Percentiles rank a stretch among this genome's conserved stretches.
These are phyloP conservation scores for Penicillium sp. DNA, from an alignment of 2,329 filamentous ascomycete species.

Conservation along the genomic window DNA sequence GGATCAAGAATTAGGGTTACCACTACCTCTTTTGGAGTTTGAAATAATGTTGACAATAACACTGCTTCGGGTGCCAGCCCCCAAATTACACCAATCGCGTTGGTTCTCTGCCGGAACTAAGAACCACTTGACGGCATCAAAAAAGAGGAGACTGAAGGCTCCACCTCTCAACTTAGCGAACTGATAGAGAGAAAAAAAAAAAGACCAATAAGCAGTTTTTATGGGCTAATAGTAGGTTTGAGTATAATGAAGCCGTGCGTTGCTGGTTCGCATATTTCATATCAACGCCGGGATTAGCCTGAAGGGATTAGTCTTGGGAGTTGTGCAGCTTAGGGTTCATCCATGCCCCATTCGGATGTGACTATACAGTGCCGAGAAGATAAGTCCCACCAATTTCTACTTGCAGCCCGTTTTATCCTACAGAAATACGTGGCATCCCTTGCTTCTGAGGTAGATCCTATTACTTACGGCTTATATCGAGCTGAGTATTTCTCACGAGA, in stretches of 20 bases:
- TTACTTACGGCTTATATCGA: neutral
- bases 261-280: neutral
- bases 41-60: neutral
- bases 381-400: neutral
- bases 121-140: too few relatives aligned
- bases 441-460: neutral
- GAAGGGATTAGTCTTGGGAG: neutral
- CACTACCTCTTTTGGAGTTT: neutral
- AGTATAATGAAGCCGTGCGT: neutral
- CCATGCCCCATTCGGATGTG: neutral
- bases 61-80: too few relatives aligned
- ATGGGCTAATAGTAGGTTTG: neutral
- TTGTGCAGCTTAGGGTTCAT: neutral
- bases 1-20: neutral
- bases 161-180: neutral
- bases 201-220: neutral
- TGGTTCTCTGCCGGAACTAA: neutral
- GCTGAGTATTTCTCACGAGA: neutral
- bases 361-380: neutral
- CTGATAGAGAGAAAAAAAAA: too few relatives aligned
- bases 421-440: neutral
- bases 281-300: neutral
- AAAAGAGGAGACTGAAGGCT: neutral
- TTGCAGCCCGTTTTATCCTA: neutral
- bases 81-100: neutral